phyloP scores from a whole-genome alignment of 352 stramenopile genomes.

The Globisporangium polare region DNA sequence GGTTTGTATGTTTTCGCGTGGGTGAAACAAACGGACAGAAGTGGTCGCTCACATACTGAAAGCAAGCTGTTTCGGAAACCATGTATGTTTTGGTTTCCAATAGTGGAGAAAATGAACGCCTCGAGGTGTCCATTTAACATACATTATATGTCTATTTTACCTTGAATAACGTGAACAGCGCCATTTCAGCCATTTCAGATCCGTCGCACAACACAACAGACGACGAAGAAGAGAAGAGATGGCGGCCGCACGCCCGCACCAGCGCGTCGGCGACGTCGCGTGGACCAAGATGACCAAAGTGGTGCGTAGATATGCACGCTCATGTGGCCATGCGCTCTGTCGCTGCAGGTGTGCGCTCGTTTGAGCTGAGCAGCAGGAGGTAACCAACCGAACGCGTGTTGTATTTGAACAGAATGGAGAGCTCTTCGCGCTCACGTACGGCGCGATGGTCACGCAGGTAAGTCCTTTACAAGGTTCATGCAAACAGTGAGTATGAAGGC shows the following conservation, averaged over 20 bases:
- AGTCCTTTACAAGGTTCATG: neutral
- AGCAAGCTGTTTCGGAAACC: too few relatives aligned
- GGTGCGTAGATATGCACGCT: conserved; percentile 24
- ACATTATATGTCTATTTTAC: too few relatives aligned
- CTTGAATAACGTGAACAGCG: too few relatives aligned
- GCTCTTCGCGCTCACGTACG: conserved; percentile 97
- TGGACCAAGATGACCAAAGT: conserved; percentile 95
- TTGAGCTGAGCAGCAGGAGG: too few relatives aligned
- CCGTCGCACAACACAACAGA: neutral
- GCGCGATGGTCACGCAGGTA: conserved; percentile 93
- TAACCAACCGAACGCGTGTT: too few relatives aligned
- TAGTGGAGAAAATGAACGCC: too few relatives aligned
- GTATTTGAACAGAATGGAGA: conserved; percentile 88
- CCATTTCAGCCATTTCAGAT: neutral
- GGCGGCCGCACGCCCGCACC: conserved; percentile 51
- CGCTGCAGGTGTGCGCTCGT: neutral
- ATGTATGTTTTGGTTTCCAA: too few relatives aligned
- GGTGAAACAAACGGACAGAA: too few relatives aligned
- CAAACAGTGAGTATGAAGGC: neutral
- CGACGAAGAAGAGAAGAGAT: conserved; percentile 21
- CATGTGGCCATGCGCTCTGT: neutral
- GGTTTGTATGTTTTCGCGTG: too few relatives aligned
- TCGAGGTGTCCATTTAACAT: too few relatives aligned
- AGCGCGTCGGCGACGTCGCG: conserved; percentile 73
- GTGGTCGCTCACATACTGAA: too few relatives aligned